A percentile compares a stretch with the other conserved stretches of the same genome.
phyloP scores from a whole-genome alignment of 2,329 filamentous ascomycete species.

The Bipolaris victoriae region DNA sequence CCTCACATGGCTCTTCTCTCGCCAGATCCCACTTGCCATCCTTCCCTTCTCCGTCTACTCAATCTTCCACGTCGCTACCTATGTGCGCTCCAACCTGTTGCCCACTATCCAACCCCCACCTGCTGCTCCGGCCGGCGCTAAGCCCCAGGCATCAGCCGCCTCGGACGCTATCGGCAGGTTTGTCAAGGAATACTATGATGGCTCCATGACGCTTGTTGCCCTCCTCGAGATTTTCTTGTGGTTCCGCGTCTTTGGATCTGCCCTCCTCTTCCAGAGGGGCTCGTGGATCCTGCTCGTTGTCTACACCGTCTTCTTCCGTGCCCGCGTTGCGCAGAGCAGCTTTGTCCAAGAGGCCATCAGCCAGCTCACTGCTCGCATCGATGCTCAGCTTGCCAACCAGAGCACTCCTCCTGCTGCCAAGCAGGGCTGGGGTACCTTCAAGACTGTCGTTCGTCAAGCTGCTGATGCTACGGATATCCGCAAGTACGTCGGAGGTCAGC shows the following conservation, averaged over 20 bases:
- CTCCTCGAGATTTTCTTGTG: constrained; percentile 86
- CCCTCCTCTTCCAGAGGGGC: constrained; percentile 85
- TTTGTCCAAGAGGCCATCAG: constrained; percentile 88
- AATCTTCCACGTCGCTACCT: constrained; percentile 96
- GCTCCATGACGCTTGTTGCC: constrained; percentile 92
- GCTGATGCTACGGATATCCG: constrained; percentile 79
- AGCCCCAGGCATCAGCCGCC: constrained; percentile 65
- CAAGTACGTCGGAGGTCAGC: constrained; percentile 68
- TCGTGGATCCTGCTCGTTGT: constrained; percentile 86
- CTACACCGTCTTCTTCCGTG: constrained; percentile 92
- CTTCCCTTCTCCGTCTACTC: constrained; percentile 97
- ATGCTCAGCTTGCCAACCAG: constrained; percentile 83
- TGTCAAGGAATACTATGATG: constrained; percentile 97
- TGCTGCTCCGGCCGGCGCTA: constrained; percentile 58
- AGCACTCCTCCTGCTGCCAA: constrained; percentile 80
- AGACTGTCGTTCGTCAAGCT: constrained; percentile 74
- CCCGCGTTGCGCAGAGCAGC: constrained; percentile 84
- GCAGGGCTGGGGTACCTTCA: constrained; percentile 80
- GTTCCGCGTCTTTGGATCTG: constrained; percentile 79
- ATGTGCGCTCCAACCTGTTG: constrained; percentile 90
- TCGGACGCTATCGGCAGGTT: constrained; percentile 88
- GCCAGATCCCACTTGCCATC: constrained; percentile 87
- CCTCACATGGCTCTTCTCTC: constrained; percentile 90
- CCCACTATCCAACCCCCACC: constrained; percentile 78
- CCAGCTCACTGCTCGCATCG: constrained; percentile 74